Evolutionary conservation across 2,329 filamentous ascomycete species (phyloP).

Genomic region (Calycina herbarum): DNA sequence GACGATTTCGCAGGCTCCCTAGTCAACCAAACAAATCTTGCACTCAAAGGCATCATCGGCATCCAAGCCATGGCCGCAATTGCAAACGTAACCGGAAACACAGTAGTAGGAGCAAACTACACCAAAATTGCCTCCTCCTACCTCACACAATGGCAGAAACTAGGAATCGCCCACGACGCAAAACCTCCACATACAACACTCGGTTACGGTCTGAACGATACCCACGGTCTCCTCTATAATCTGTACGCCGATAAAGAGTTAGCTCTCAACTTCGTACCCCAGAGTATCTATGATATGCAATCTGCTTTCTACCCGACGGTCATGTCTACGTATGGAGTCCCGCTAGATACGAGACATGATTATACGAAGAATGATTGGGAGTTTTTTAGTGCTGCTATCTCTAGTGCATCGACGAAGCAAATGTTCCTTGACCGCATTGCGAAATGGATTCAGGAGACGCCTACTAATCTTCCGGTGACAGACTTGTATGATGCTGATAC

Average conservation of each 20-base stretch:
- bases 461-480: slow-evolving; percentile 68
- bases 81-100: slow-evolving; percentile 59
- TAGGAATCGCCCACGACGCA: slow-evolving; percentile 67
- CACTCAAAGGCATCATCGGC: slow-evolving; percentile 80
- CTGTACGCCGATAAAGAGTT: slow-evolving; percentile 78
- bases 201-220: slow-evolving; percentile 65
- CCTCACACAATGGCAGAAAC: slow-evolving; percentile 69
- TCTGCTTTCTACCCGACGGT: slow-evolving; percentile 73
- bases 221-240: slow-evolving; percentile 70
- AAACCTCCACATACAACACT: slow-evolving; percentile 68
- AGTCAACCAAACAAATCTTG: slow-evolving; percentile 77
- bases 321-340: slow-evolving; percentile 74
- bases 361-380: slow-evolving; percentile 90
- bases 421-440: slow-evolving; percentile 70
- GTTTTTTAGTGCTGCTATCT: slow-evolving; percentile 78
- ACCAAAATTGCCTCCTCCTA: slow-evolving; percentile 65
- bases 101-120: slow-evolving; percentile 58
- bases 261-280: slow-evolving; percentile 73
- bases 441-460: slow-evolving; percentile 73
- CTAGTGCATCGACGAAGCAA: slow-evolving; percentile 57
- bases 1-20: slow-evolving; percentile 83
- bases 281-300: slow-evolving; percentile 75
- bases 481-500: slow-evolving; percentile 74
- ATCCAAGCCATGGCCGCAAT: slow-evolving; percentile 79
- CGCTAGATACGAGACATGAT: slow-evolving; percentile 76